Evolutionary conservation across 208 protist species (phyloP).

Genomic region (Trypanosoma melophagium): DNA sequence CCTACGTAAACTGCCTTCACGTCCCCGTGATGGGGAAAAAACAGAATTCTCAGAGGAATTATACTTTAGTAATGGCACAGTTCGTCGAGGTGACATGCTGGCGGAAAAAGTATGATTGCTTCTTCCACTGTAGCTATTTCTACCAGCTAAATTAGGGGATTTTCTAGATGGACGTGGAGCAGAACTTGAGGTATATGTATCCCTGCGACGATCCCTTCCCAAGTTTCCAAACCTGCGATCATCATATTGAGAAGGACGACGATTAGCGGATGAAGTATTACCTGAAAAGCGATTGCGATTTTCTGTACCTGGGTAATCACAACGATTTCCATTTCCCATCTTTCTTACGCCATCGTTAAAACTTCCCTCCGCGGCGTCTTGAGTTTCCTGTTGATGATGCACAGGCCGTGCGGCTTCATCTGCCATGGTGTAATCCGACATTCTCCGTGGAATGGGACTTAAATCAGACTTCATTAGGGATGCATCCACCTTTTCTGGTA

Average conservation of each 20-base stretch:
- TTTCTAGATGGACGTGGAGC: slow-evolving; percentile 1
- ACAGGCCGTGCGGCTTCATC: background rate
- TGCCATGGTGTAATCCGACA: background rate
- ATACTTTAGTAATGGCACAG: slow-evolving; percentile 24
- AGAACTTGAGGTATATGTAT: background rate
- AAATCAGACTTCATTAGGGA: background rate
- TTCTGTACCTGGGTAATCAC: background rate
- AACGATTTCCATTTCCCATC: background rate
- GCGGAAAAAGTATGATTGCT: background rate
- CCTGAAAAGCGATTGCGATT: background rate
- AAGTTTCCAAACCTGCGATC: background rate
- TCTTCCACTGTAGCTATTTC: background rate
- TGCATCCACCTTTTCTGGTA: background rate
- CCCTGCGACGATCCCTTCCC: slow-evolving; percentile 6
- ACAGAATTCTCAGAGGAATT: background rate
- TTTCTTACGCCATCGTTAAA: background rate
- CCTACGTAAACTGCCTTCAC: background rate
- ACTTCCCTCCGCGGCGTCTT: background rate
- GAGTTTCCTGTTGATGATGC: background rate
- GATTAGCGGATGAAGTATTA: background rate
- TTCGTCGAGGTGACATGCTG: slow-evolving; percentile 7
- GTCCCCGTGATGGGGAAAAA: background rate
- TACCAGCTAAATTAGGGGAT: background rate
- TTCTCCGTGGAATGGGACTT: slow-evolving; percentile 5
- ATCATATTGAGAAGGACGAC: background rate